Conservation (phyloP, 352 stramenopile species). For the Phytophthora meadii region DNA sequence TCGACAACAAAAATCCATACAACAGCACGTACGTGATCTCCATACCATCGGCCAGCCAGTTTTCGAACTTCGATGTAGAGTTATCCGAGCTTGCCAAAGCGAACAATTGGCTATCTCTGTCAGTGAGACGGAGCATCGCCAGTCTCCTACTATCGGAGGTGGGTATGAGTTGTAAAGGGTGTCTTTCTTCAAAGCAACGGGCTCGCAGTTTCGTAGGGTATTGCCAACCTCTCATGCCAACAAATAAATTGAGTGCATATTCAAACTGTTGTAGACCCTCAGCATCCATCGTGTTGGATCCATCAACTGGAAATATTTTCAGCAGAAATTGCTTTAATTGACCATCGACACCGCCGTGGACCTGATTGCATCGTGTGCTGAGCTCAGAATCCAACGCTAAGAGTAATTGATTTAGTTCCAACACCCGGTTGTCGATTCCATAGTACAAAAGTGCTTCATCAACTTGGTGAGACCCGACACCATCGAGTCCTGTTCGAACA, state of each 20-base stretch:
- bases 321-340: constrained; percentile 26
- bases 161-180: constrained; percentile 24
- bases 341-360: constrained; percentile 16
- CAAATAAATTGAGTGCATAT: constrained; percentile 24
- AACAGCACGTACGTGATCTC: constrained; percentile 28
- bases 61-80: constrained; percentile 13
- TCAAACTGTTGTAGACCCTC: constrained; percentile 22
- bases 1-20: constrained; percentile 26
- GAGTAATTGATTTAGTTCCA: constrained; percentile 19
- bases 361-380: constrained; percentile 16
- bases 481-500: constrained; percentile 11
- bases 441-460: constrained; percentile 13
- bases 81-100: constrained; percentile 7
- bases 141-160: constrained; percentile 26
- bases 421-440: constrained; percentile 11
- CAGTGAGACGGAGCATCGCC: constrained; percentile 21
- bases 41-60: constrained; percentile 26
- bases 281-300: background rate
- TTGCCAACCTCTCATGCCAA: constrained; percentile 25
- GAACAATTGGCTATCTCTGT: constrained; percentile 28
- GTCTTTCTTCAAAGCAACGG: constrained; percentile 20
- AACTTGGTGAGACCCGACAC: constrained; percentile 10
- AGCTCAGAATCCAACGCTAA: constrained; percentile 26
- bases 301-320: constrained; percentile 17
- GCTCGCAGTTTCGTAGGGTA: constrained; percentile 10